Percentiles rank a stretch among this genome's conserved stretches.
These are phyloP conservation scores for Phytopythium ostracodes DNA, from an alignment of 352 stramenopile species.

Conservation along the genomic window DNA sequence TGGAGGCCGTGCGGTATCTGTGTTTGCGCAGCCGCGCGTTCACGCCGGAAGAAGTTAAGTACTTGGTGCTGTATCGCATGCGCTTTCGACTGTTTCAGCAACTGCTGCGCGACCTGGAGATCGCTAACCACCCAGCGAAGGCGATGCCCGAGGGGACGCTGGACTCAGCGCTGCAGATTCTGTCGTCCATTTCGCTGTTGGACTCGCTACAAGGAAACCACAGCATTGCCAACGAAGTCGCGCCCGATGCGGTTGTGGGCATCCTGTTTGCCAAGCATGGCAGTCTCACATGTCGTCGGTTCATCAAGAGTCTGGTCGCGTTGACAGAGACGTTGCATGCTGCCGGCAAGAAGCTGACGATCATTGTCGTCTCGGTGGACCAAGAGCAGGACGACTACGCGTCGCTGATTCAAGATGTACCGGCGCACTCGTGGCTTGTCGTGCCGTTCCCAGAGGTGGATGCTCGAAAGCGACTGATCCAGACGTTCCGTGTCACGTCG, in stretches of 20 bases:
- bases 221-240: slow-evolving; percentile 38
- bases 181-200: slow-evolving; percentile 60
- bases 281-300: slow-evolving; percentile 39
- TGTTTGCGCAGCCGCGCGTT: slow-evolving; percentile 59
- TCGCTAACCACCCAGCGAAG: slow-evolving; percentile 50
- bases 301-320: slow-evolving; percentile 45
- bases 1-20: slow-evolving; percentile 73
- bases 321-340: slow-evolving; percentile 44
- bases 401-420: slow-evolving; percentile 47
- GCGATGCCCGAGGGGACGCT: slow-evolving; percentile 38
- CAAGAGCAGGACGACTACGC: slow-evolving; percentile 55
- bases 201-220: slow-evolving; percentile 76
- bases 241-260: slow-evolving; percentile 53
- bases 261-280: slow-evolving; percentile 69
- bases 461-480: slow-evolving; percentile 59
- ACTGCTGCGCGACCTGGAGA: slow-evolving; percentile 49
- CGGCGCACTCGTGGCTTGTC: slow-evolving; percentile 54
- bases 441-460: slow-evolving; percentile 75
- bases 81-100: slow-evolving; percentile 63
- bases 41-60: slow-evolving; percentile 60
- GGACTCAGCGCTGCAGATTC: slow-evolving; percentile 48
- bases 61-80: slow-evolving; percentile 57
- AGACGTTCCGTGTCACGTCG: slow-evolving; percentile 54
- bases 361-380: slow-evolving; percentile 81
- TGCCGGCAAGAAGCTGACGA: slow-evolving; percentile 42